These are phyloP conservation scores for Fusarium chaquense DNA, from an alignment of 2,329 filamentous ascomycete species.

Conservation along the genomic window DNA sequence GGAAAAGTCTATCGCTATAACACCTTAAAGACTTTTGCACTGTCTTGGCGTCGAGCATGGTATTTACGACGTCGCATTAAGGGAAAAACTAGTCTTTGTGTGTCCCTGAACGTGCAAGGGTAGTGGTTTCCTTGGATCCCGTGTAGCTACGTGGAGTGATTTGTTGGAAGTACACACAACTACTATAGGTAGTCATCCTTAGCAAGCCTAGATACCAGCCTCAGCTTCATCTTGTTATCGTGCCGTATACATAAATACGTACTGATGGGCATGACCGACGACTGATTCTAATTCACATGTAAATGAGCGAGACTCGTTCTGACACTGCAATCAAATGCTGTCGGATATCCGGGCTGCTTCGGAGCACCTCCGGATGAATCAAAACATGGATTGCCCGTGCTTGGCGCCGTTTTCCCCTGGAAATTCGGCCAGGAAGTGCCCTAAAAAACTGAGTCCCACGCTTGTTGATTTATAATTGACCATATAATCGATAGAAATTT, in stretches of 20 bases:
- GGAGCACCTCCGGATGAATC: slow-evolving; percentile 18
- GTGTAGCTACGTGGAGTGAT: not conserved
- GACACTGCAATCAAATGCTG: not conserved
- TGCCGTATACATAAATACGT: not conserved
- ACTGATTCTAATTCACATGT: not conserved
- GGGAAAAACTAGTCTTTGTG: not conserved
- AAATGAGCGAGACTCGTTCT: not conserved
- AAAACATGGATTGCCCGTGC: not conserved
- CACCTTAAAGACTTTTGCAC: not conserved
- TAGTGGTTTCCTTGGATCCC: not conserved
- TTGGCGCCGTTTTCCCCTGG: not conserved
- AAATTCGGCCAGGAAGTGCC: slow-evolving; percentile 1
- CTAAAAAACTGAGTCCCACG: not conserved
- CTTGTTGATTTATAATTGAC: not conserved
- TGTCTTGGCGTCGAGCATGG: not conserved
- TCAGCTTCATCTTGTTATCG: not conserved
- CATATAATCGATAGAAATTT: slow-evolving; percentile 7
- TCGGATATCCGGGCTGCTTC: slow-evolving; percentile 5
- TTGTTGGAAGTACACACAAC: not conserved
- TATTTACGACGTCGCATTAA: not conserved
- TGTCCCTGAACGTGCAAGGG: not conserved
- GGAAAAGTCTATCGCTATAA: not conserved
- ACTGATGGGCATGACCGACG: not conserved
- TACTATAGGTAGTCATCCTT: not conserved
- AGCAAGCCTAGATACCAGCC: not conserved